Conservation (phyloP, 2,329 filamentous ascomycete genomes). For the Teratosphaeria gauchensis region DNA sequence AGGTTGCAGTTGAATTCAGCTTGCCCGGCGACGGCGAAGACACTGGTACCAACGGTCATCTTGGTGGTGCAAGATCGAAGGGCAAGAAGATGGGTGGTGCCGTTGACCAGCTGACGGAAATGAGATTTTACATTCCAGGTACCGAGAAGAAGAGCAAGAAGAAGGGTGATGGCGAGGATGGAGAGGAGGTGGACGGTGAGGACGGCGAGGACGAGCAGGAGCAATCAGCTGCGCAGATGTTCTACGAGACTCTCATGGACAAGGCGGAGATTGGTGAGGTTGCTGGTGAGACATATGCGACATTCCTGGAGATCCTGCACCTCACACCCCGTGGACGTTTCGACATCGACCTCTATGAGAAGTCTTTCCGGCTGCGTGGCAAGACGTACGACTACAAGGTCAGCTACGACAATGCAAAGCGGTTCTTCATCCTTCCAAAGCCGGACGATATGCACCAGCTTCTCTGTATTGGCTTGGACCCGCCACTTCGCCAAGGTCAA, state of each 20-base stretch:
- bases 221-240: slow-evolving; percentile 91
- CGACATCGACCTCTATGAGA: slow-evolving; percentile 99
- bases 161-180: slow-evolving; percentile 63
- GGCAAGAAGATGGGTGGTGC: slow-evolving; percentile 86
- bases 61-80: slow-evolving; percentile 63
- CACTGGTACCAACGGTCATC: slow-evolving; percentile 61
- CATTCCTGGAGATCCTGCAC: slow-evolving; percentile 92
- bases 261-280: slow-evolving; percentile 99
- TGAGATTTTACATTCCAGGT: slow-evolving; percentile 97
- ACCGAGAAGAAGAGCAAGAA: slow-evolving; percentile 66
- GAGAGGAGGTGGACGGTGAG: slow-evolving; percentile 48
- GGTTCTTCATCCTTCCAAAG: slow-evolving; percentile 96
- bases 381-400: slow-evolving; percentile 99
- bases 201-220: slow-evolving; percentile 55
- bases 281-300: slow-evolving; percentile 95
- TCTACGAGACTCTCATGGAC: slow-evolving; percentile 95
- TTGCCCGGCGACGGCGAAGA: slow-evolving; percentile 62
- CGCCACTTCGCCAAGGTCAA: slow-evolving; percentile 90
- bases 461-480: slow-evolving; percentile 88
- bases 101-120: slow-evolving; percentile 89
- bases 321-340: slow-evolving; percentile 97
- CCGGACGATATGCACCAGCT: slow-evolving; percentile 96
- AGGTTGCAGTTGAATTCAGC: slow-evolving; percentile 91
- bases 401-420: slow-evolving; percentile 94
- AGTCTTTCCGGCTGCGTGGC: slow-evolving; percentile 88